Base-by-base conservation (phyloP, 805 yeast species). In the Jamesozyma rosinii region DNA sequence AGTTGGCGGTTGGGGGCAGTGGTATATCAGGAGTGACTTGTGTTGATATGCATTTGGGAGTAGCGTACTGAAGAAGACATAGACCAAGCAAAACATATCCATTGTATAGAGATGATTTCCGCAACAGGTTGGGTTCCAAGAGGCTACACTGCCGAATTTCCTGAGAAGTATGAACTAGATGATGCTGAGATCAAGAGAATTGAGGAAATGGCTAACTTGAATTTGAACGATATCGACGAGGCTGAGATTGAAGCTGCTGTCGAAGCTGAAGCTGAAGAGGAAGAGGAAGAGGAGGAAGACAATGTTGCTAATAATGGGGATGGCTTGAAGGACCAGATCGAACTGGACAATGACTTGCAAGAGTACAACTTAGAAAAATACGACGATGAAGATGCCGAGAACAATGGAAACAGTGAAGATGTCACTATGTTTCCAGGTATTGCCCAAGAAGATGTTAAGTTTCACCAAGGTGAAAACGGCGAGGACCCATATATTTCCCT, bases 41-140 rank as follows among this genome's bases (percentile, higher is more conserved):
- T 13, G 11, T 9, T 10, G 30, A 10, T 27, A 9, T 10, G 30
- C 30, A 27, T 27, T n/a, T n/a, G n/a, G n/a, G n/a, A n/a, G n/a
- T n/a, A n/a, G n/a, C n/a, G n/a, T 27, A 27, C 13, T 27, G 30
- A 13, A 27, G 13, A 13, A 27, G 30, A 10, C 13, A 13, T 13
- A 27, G 9, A 14, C n/a, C 34, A 15, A 31, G 14, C 34, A 14
- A 13, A 31, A 13, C 9, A 31, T 5, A 31, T 15, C 34, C n/a
- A 31, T 31, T 14, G n/a, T 11, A 13, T 6, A 30, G 37, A 1
- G 29, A 88, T 89, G 95, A 82, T 90, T 50, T 87, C 98, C 33
- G 83, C 97, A 22, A 80, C 92, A 39, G 70, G 81, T 41, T 92
- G 98, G 97, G 95, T 90, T 20, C 97, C 97, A 40, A 77, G 95